Base-by-base conservation (phyloP, 2,329 filamentous ascomycete genomes). In the Trichoderma sp. region DNA sequence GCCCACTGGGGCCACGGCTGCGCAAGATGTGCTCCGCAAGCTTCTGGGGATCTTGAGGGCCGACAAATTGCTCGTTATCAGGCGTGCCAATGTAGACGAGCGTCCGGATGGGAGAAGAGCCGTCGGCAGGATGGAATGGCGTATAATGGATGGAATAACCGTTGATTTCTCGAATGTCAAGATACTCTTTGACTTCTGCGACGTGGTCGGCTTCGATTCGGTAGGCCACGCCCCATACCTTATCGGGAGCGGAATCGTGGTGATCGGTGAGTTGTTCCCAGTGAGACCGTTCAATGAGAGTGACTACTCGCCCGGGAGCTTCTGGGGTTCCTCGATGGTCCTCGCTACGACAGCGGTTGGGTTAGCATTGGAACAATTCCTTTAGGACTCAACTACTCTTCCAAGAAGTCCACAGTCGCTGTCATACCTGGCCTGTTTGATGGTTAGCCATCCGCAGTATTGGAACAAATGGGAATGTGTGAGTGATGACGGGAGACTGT, bases 131-230 rank as follows among this genome's bases (percentile, higher is more conserved):
- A 75, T 94, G 85, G 79, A 98, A 97, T 0, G 91, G 89, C 33
- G 94, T 93, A 79, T 94, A 93, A 80, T 97, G 94, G 73, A 97
- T 96, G 66, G 90, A 92, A 81, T 99, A 99, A 31, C 96, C 96
- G 81, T 98, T 97, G 77, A 98, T 97, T 81, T 99, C 96, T 57
- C 96, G 91, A 73, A 97, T 95, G 80, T 98, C 94, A 59, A 99
- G 92, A 79, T 97, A 97, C 70, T 90, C 87, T 74, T 92, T 91
- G 4, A 97, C 95, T 81, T 95, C 91, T 70, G 89, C 86, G 27
- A 96, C 93, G 73, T 89, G 87, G 2, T 87, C 84, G 7, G 89
- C 80, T 33, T 86, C 84, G 80, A 97, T 95, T 76, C 95, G 92
- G 82, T 97, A 96, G 72, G 95, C 96, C 19, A 93, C 92, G 69